A percentile compares a stretch with the other conserved stretches of the same genome.
Conservation (phyloP, 345 rosid species). For the Salix arbutifolia region DNA sequence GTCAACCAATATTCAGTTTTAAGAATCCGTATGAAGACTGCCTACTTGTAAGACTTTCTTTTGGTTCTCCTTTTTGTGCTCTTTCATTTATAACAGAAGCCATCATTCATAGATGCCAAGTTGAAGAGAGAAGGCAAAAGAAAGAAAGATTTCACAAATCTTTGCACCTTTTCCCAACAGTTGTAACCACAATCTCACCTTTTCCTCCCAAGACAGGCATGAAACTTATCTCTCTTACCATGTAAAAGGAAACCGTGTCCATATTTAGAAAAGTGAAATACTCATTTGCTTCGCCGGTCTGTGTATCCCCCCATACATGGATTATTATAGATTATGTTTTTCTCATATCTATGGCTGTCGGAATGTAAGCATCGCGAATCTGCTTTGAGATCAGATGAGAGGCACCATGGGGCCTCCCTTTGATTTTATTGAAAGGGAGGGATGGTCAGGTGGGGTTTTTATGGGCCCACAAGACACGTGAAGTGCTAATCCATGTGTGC, state of each 20-base stretch:
- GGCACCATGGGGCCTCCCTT: slow-evolving; percentile 34
- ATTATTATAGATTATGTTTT: slow-evolving; percentile 29
- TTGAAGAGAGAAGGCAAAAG: slow-evolving; percentile 53
- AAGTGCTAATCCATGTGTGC: slow-evolving; percentile 34
- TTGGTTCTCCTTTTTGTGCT: slow-evolving; percentile 34
- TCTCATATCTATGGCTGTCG: slow-evolving; percentile 34
- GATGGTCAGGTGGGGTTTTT: slow-evolving; percentile 29
- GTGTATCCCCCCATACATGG: slow-evolving; percentile 27
- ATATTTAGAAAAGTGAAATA: slow-evolving; percentile 15
- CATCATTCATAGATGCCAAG: slow-evolving; percentile 51
- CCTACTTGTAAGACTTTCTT: slow-evolving; percentile 44
- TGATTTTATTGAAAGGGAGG: slow-evolving; percentile 31
- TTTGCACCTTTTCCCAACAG: slow-evolving; percentile 72
- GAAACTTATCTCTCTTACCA: slow-evolving; percentile 29
- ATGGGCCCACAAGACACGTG: slow-evolving; percentile 40
- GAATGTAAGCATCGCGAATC: slow-evolving; percentile 41
- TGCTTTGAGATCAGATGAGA: slow-evolving; percentile 44
- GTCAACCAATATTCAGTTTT: slow-evolving; percentile 55
- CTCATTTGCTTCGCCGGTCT: slow-evolving; percentile 15
- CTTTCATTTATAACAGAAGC: slow-evolving; percentile 43
- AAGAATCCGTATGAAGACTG: slow-evolving; percentile 72
- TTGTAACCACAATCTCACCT: slow-evolving; percentile 58
- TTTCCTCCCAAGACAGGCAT: slow-evolving; percentile 46
- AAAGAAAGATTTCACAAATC: slow-evolving; percentile 77
- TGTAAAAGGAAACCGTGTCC: slow-evolving; percentile 32